A percentile compares a stretch with the other conserved stretches of the same genome.
phyloP scores from a whole-genome alignment of 2,329 filamentous ascomycete species.

The Calonectria ilicicola region DNA sequence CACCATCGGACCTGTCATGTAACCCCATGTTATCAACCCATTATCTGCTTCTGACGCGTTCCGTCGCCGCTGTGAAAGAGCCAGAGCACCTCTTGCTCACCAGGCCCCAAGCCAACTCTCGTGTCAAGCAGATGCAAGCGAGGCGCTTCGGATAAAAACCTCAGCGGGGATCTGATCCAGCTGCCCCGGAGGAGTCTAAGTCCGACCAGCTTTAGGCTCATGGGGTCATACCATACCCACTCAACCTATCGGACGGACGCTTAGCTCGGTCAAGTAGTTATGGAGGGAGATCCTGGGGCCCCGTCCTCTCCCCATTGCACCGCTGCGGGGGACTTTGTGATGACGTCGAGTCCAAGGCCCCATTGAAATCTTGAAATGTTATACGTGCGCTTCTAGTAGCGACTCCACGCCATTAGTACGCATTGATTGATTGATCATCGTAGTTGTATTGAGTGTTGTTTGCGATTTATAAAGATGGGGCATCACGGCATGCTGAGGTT shows the following conservation, averaged over 20 bases:
- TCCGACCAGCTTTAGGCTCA: not conserved
- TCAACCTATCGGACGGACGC: conserved; percentile 1
- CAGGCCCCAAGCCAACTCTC: not conserved
- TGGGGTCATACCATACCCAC: conserved; percentile 23
- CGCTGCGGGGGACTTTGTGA: conserved; percentile 23
- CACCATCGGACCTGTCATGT: not conserved
- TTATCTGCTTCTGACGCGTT: no score
- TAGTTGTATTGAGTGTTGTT: conserved; percentile 3
- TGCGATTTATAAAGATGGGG: conserved; percentile 34
- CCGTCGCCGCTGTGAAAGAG: not conserved
- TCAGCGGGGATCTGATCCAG: conserved; percentile 5
- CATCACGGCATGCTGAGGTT: not conserved
- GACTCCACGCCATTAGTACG: conserved; percentile 30
- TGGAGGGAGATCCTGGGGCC: conserved; percentile 39
- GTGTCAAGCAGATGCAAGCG: not conserved
- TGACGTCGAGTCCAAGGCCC: conserved; percentile 36
- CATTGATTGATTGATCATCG: conserved; percentile 8
- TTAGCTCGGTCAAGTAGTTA: conserved; percentile 13
- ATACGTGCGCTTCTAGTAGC: conserved; percentile 44
- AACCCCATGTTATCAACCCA: not conserved
- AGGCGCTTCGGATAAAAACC: not conserved
- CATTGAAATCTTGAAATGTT: conserved; percentile 28
- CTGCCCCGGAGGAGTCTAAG: not conserved
- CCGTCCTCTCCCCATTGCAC: conserved; percentile 26
- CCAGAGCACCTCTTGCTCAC: not conserved